Conservation (phyloP, 345 rosid species). For the Ailanthus altissimus region DNA sequence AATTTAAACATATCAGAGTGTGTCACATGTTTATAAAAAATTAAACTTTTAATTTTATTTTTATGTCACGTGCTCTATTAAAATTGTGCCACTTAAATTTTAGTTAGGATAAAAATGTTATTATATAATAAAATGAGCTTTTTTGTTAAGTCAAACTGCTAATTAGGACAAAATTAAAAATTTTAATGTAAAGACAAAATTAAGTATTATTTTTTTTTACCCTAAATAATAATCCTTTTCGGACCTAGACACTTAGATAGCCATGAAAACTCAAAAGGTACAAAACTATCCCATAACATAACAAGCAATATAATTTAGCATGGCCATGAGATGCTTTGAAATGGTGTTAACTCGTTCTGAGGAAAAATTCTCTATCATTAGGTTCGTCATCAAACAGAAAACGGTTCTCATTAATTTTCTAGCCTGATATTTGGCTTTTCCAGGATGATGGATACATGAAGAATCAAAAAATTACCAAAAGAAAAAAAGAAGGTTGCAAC, state of each 20-base stretch:
- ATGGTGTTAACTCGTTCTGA: background rate
- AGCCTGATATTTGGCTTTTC: slow-evolving; percentile 8
- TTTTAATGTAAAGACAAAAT: too few species aligned
- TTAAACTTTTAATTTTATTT: too few species aligned
- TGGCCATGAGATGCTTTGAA: background rate
- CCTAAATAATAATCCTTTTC: background rate
- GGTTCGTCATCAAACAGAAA: background rate
- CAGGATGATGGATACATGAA: background rate
- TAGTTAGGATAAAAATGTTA: too few species aligned
- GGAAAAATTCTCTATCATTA: background rate
- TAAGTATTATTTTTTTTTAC: too few species aligned
- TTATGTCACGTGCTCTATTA: too few species aligned
- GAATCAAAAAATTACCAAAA: background rate
- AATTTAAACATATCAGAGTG: too few species aligned
- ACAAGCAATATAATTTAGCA: background rate
- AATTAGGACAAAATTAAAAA: too few species aligned
- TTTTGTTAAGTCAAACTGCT: too few species aligned
- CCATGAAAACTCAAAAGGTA: background rate
- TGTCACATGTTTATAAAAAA: too few species aligned
- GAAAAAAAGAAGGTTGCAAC: background rate
- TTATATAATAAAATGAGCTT: too few species aligned
- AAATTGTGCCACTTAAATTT: too few species aligned
- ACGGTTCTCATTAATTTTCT: background rate
- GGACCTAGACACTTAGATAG: background rate
- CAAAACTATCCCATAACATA: background rate